phyloP scores from a whole-genome alignment of 1,284 basidiomycete genomes.

The Cutaneotrichosporon sp. region DNA sequence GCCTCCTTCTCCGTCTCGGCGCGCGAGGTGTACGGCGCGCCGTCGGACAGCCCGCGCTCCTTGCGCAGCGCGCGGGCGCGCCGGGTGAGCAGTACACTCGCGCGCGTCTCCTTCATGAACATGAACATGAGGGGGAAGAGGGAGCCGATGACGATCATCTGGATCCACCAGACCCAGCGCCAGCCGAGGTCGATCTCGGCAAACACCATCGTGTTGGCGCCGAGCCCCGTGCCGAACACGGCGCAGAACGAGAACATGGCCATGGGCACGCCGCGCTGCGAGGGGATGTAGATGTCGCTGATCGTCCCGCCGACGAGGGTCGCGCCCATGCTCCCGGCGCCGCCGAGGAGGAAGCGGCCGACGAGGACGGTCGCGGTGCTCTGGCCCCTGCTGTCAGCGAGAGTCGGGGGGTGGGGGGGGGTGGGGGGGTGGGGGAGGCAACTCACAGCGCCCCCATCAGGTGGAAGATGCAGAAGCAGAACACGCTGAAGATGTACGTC shows the following conservation, averaged over 20 bases:
- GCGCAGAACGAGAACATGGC: constrained; percentile 64
- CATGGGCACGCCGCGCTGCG: constrained; percentile 64
- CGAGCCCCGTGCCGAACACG: constrained; percentile 65
- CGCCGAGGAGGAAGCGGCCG: constrained; percentile 65
- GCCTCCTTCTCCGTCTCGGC: constrained; percentile 47
- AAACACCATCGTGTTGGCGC: constrained; percentile 68
- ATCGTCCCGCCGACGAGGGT: constrained; percentile 79
- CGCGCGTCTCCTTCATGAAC: constrained; percentile 50
- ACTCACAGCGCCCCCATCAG: constrained; percentile 35
- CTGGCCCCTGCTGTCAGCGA: constrained; percentile 56
- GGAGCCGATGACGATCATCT: constrained; percentile 56
- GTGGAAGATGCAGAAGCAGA: constrained; percentile 65
- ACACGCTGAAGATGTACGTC: constrained; percentile 63
- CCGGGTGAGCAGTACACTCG: constrained; percentile 45
- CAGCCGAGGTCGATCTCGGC: constrained; percentile 63
- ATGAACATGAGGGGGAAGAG: constrained; percentile 42
- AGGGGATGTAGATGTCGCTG: constrained; percentile 61
- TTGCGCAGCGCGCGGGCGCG: constrained; percentile 41
- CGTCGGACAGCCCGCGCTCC: constrained; percentile 39
- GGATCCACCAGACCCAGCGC: constrained; percentile 82
- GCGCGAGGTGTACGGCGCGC: constrained; percentile 49
- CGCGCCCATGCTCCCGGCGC: constrained; percentile 63
- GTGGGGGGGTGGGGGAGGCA: constrained; percentile 9
- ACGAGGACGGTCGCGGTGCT: constrained; percentile 71
- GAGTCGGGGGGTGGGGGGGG: constrained; percentile 3